A percentile compares a stretch with the other conserved stretches of the same genome.
Evolutionary conservation across 306 rosid species (phyloP).

Genomic region (Quercus parvula): DNA sequence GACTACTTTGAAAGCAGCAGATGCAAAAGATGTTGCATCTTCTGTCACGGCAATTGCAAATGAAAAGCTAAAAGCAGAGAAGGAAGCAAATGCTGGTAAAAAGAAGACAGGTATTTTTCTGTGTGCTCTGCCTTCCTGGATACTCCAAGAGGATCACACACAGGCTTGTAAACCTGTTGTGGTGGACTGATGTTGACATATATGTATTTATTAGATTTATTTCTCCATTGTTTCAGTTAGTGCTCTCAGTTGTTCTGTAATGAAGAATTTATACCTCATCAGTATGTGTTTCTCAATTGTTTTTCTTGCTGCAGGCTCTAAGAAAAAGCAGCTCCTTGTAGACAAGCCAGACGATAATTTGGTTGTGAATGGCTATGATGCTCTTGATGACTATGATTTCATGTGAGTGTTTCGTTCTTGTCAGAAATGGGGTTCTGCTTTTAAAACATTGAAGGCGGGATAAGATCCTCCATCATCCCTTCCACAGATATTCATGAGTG

Average conservation of each 20-base stretch:
- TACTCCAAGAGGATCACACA: background rate
- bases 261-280: background rate
- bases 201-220: background rate
- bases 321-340: conserved; percentile 86
- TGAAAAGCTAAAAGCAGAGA: conserved; percentile 87
- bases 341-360: conserved; percentile 82
- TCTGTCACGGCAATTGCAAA: conserved; percentile 86
- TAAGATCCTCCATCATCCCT: conserved; percentile 42
- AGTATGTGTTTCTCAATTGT: background rate
- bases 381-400: conserved; percentile 77
- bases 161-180: too few relatives aligned
- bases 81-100: conserved; percentile 87
- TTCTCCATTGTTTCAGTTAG: background rate
- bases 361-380: conserved; percentile 49
- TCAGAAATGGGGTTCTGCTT: conserved; percentile 26
- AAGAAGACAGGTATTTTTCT: conserved; percentile 65
- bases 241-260: background rate
- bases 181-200: background rate
- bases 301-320: conserved; percentile 46
- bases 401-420: conserved; percentile 56
- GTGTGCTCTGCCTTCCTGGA: background rate
- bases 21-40: conserved; percentile 91
- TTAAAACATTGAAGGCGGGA: conserved; percentile 32
- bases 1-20: conserved; percentile 79
- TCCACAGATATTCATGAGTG: conserved; percentile 33